A percentile compares a stretch with the other conserved stretches of the same genome.
These are phyloP conservation scores for Pythium aphanidermatum DNA, from an alignment of 352 stramenopile genomes.

Conservation along the genomic window DNA sequence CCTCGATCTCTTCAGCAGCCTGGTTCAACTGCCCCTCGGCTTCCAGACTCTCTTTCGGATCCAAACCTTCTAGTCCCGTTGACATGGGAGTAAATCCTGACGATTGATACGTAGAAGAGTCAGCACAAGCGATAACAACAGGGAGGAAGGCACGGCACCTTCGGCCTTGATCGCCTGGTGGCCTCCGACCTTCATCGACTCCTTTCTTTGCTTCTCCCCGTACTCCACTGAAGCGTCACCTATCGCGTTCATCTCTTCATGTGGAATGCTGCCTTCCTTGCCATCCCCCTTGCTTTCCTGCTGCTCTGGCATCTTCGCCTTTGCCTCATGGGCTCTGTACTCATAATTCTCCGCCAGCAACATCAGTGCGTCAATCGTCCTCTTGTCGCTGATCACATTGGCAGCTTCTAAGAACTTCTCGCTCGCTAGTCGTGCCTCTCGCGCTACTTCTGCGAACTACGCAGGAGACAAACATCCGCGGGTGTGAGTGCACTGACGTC, in stretches of 20 bases:
- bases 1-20: slow-evolving; percentile 75
- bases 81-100: slow-evolving; percentile 22
- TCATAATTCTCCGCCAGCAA: slow-evolving; percentile 77
- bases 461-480: slow-evolving; percentile 2
- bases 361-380: slow-evolving; percentile 62
- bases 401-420: slow-evolving; percentile 63
- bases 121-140: not conserved
- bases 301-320: slow-evolving; percentile 19
- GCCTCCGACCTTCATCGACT: slow-evolving; percentile 3
- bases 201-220: too few relatives aligned
- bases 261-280: too few relatives aligned
- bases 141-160: slow-evolving; percentile 3
- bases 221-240: too few relatives aligned
- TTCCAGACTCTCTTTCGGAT: slow-evolving; percentile 30
- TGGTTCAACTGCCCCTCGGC: slow-evolving; percentile 59
- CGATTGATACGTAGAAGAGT: not conserved
- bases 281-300: slow-evolving; percentile 19
- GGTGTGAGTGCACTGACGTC: not conserved
- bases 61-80: slow-evolving; percentile 18
- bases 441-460: slow-evolving; percentile 51
- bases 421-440: slow-evolving; percentile 63
- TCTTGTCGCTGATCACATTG: slow-evolving; percentile 45
- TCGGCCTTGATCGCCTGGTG: slow-evolving; percentile 12
- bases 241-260: too few relatives aligned
- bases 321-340: slow-evolving; percentile 61